Base-by-base conservation (phyloP, 78 protist genomes). In the Carpediemonas membranifera region DNA sequence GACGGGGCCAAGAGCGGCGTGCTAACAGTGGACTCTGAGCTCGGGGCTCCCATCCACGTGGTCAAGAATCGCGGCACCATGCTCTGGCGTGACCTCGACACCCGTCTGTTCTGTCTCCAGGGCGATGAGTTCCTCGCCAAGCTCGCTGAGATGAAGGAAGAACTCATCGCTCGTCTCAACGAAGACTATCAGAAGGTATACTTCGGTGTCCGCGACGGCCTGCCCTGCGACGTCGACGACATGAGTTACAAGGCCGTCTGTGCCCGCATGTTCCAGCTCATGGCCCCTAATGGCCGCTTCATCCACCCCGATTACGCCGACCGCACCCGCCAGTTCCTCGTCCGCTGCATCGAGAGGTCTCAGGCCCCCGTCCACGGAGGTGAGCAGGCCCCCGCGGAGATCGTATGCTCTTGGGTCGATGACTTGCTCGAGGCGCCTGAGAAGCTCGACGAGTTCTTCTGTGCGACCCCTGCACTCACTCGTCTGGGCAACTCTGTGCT, bases 31-130 rank as follows among this genome's bases (percentile, higher is more conserved):
- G 62, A 1, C 35, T 71, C 79, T 3, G 86, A 81, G 72, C 81
- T 81, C 9, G 86, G 86, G 9, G 86, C 74, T 63, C 86, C 86
- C n/a, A 81, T 81, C 53, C 86, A 81, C 71, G 71, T 71, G 66
- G 19, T 81, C 15, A 74, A 58, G n/a, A 81, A 16, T 37, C 73
- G 86, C 11, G 86, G 81, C n/a, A 56, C 63, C 24, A 2, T 35
- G 60, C 57, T 74, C 35, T 81, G 86, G 86, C 41, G 50, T 43
- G 51, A 61, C 36, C 2, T 81, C 27, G 80, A 74, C 75, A 18
- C 63, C 39, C 47, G 3, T 0, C 0, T 55, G 71, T 81, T 81
- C 74, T 25, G 47, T 25, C 76, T 71, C 16, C 43, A 58, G n/a
- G 3, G 3, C 25, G 75, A 50, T 27, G 47, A 75, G 41, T 37